These are phyloP conservation scores for Centella asiatica DNA, from an alignment of 129 eudicot species.

Conservation along the genomic window DNA sequence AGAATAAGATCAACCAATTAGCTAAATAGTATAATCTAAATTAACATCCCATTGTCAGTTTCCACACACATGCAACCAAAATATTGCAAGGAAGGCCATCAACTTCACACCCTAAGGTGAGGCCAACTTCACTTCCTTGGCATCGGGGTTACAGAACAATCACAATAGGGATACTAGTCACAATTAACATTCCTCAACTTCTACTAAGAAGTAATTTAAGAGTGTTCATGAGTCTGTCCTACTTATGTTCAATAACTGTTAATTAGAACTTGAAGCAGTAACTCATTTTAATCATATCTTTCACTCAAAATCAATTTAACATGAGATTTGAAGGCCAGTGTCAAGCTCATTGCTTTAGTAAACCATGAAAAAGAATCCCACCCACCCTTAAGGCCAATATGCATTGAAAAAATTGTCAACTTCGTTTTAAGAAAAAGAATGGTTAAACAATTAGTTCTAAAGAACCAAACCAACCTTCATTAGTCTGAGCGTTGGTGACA, in stretches of 20 bases:
- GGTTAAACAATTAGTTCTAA: background rate
- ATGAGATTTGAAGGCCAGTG: background rate
- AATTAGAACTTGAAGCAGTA: background rate
- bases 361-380: background rate
- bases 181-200: background rate
- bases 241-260: background rate
- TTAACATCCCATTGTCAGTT: constrained; percentile 4
- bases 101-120: background rate
- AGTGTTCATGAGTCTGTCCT: background rate
- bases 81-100: background rate
- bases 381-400: background rate
- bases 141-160: background rate
- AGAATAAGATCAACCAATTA: constrained; percentile 21
- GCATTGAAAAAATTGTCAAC: background rate
- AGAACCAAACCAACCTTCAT: constrained; percentile 72
- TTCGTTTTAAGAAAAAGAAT: background rate
- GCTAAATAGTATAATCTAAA: constrained; percentile 6
- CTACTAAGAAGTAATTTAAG: background rate
- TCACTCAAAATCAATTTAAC: too few species aligned
- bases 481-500: constrained; percentile 91
- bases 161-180: background rate
- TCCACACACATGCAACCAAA: constrained; percentile 8
- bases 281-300: background rate
- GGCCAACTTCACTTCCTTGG: background rate
- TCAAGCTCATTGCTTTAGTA: background rate